Percentiles rank a stretch among this genome's conserved stretches.
These are phyloP conservation scores for Cercospora janseana DNA, from an alignment of 2,329 filamentous ascomycete genomes.

Conservation along the genomic window DNA sequence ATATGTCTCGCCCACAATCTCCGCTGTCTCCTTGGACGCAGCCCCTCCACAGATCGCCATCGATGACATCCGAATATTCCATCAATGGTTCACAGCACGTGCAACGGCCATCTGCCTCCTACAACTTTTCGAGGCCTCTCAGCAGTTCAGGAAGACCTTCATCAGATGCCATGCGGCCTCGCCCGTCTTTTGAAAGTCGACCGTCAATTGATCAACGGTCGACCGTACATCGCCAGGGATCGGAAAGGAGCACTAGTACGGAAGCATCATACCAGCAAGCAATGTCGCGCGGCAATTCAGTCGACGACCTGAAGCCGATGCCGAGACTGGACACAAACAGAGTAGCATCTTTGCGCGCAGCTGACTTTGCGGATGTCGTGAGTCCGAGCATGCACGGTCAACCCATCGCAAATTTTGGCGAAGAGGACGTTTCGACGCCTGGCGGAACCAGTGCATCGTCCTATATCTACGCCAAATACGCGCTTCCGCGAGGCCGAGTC, in stretches of 20 bases:
- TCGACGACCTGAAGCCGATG: conserved; percentile 29
- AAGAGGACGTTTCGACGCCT: conserved; percentile 13
- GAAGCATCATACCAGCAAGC: conserved; percentile 26
- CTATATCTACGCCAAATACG: conserved; percentile 83
- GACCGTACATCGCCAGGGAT: conserved; percentile 26
- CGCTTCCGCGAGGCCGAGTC: conserved; percentile 76
- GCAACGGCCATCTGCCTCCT: conserved; percentile 21
- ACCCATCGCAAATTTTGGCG: conserved; percentile 2
- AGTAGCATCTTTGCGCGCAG: not conserved
- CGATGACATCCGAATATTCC: conserved; percentile 78
- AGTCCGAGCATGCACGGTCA: conserved; percentile 17
- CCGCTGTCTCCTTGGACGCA: conserved; percentile 63
- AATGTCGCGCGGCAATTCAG: conserved; percentile 42
- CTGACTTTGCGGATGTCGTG: conserved; percentile 9
- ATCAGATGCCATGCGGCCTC: conserved; percentile 34
- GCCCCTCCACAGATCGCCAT: conserved; percentile 73
- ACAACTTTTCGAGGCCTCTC: conserved; percentile 90
- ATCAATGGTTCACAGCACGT: conserved; percentile 47
- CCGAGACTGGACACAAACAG: conserved; percentile 4
- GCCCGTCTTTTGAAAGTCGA: conserved; percentile 41
- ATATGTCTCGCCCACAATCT: conserved; percentile 58
- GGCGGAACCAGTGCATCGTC: conserved; percentile 53
- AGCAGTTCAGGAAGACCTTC: conserved; percentile 60
- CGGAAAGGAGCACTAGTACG: conserved; percentile 31
- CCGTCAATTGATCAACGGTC: conserved; percentile 29